A percentile compares a stretch with the other conserved stretches of the same genome.
These are phyloP conservation scores for Fusarium pseudograminearum DNA, from an alignment of 2,329 filamentous ascomycete species.

Conservation along the genomic window DNA sequence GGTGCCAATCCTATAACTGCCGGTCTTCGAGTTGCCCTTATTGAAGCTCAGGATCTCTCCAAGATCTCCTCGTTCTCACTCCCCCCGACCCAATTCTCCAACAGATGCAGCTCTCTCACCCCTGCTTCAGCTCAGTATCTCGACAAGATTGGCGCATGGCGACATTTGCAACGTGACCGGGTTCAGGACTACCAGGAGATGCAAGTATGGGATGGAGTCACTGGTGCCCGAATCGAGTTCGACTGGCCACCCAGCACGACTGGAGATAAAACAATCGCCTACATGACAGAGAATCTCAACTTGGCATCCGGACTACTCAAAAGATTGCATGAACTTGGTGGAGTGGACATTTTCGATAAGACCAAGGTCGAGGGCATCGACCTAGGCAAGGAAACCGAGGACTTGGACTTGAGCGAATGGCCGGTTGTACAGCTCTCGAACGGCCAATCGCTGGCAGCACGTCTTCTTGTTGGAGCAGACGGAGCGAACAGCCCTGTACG, in stretches of 20 bases:
- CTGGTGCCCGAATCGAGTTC: conserved; percentile 88
- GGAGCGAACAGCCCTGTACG: conserved; percentile 95
- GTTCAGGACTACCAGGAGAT: conserved; percentile 93
- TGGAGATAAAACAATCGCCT: conserved; percentile 78
- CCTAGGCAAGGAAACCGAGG: conserved; percentile 75
- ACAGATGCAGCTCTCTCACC: conserved; percentile 95
- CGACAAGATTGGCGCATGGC: conserved; percentile 86
- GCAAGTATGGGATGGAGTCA: conserved; percentile 98
- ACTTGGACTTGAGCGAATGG: conserved; percentile 86
- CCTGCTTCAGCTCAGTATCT: conserved; percentile 88
- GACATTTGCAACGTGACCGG: conserved; percentile 76
- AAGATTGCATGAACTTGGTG: conserved; percentile 76
- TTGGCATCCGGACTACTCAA: conserved; percentile 81
- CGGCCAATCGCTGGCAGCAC: conserved; percentile 77
- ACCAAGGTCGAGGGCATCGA: conserved; percentile 84
- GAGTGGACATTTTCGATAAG: conserved; percentile 78
- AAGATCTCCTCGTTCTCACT: conserved; percentile 76
- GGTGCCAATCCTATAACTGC: conserved; percentile 81
- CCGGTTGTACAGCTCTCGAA: conserved; percentile 81
- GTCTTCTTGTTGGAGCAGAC: conserved; percentile 91
- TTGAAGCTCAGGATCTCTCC: conserved; percentile 88
- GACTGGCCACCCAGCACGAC: conserved; percentile 71
- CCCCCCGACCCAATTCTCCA: conserved; percentile 80
- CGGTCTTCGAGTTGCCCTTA: conserved; percentile 83
- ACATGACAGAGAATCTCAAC: conserved; percentile 97